A percentile compares a stretch with the other conserved stretches of the same genome.
Evolutionary conservation across 352 stramenopile genomes (phyloP).

Genomic region (Plasmopara muralis): DNA sequence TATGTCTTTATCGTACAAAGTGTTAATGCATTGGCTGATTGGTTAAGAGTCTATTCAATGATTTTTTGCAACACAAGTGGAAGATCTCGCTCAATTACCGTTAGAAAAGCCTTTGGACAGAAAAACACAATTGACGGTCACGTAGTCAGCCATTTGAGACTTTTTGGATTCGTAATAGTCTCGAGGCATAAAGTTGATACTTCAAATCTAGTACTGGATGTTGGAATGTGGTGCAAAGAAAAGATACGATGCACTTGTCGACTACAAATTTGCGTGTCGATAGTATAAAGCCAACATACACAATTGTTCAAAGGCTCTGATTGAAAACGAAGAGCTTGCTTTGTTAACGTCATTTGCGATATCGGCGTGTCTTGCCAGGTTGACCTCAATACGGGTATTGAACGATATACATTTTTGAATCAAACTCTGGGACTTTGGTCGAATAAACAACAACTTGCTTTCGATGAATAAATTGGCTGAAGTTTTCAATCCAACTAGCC

Average conservation of each 20-base stretch:
- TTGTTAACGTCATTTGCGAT: too few species aligned
- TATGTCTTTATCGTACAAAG: not conserved
- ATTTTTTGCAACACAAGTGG: constrained; percentile 69
- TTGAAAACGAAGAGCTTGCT: too few species aligned
- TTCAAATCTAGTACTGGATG: constrained; percentile 21
- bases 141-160: constrained; percentile 15
- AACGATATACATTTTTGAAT: constrained; percentile 51
- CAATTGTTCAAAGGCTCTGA: too few species aligned
- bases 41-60: constrained; percentile 59
- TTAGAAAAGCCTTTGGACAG: constrained; percentile 29
- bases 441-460: constrained; percentile 17
- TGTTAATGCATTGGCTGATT: constrained; percentile 33
- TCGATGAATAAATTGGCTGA: constrained; percentile 37
- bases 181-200: constrained; percentile 5
- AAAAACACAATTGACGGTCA: constrained; percentile 20
- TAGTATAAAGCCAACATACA: too few species aligned
- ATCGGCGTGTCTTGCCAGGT: too few species aligned
- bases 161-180: constrained; percentile 31
- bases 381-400: constrained; percentile 51
- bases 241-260: too few species aligned
- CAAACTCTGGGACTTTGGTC: constrained; percentile 37
- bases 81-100: constrained; percentile 42
- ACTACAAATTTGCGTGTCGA: too few species aligned
- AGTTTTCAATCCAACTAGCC: constrained; percentile 38
- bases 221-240: constrained; percentile 31